phyloP scores from a whole-genome alignment of 2,329 filamentous ascomycete species.

The Ophiostoma ips region DNA sequence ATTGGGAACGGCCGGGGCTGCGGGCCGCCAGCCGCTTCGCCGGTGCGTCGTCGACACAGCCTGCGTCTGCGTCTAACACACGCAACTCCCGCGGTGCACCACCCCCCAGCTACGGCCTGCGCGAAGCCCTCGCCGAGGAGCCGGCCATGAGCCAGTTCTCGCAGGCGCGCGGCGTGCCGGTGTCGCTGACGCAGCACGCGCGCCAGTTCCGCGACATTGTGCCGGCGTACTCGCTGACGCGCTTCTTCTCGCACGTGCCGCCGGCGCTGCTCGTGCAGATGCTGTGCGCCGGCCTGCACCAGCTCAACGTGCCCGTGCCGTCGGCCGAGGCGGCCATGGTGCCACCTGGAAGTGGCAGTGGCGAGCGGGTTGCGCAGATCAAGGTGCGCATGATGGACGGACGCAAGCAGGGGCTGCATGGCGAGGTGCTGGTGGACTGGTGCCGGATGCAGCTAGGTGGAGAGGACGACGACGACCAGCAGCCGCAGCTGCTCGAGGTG shows the following conservation, averaged over 20 bases:
- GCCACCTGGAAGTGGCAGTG: slow-evolving; percentile 15
- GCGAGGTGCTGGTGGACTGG: slow-evolving; percentile 57
- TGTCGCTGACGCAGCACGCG: slow-evolving; percentile 79
- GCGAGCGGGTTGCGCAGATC: slow-evolving; percentile 47
- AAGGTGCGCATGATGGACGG: slow-evolving; percentile 63
- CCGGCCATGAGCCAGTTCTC: slow-evolving; percentile 81
- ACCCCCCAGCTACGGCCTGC: slow-evolving; percentile 13
- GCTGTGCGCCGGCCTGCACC: slow-evolving; percentile 67
- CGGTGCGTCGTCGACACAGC: slow-evolving; percentile 35
- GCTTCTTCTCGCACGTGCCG: slow-evolving; percentile 79
- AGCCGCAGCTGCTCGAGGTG: slow-evolving; percentile 57
- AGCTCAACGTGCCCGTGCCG: slow-evolving; percentile 62
- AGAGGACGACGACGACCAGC: slow-evolving; percentile 25
- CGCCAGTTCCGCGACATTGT: slow-evolving; percentile 83
- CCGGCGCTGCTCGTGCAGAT: slow-evolving; percentile 64
- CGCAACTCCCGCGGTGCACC: no score
- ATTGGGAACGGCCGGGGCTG: slow-evolving; percentile 68
- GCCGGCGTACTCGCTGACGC: slow-evolving; percentile 71
- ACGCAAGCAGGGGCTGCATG: slow-evolving; percentile 56
- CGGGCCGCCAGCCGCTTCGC: slow-evolving; percentile 32
- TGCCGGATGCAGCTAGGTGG: not conserved
- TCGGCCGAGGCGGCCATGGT: slow-evolving; percentile 28
- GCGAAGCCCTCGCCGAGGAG: slow-evolving; percentile 65
- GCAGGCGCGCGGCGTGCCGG: slow-evolving; percentile 58
- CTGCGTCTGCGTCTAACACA: no score